These are phyloP conservation scores for Cicer judaicum DNA, from an alignment of 306 rosid genomes.

Conservation along the genomic window DNA sequence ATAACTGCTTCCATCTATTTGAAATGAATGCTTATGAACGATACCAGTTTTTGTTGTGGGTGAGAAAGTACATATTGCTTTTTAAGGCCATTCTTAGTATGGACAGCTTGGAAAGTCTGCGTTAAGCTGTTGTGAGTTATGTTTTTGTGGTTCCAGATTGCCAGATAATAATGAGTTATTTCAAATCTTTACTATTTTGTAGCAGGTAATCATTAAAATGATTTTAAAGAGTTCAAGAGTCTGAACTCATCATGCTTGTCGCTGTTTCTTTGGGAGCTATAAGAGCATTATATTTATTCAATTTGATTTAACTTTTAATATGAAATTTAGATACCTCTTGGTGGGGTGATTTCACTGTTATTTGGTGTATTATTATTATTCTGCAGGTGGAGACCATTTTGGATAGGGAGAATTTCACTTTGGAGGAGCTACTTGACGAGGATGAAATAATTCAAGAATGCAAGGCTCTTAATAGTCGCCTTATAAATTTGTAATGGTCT, in stretches of 20 bases:
- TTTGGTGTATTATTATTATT: conserved; percentile 33
- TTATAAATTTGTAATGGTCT: conserved; percentile 87
- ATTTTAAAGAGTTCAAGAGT: background rate
- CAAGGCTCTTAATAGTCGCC: conserved; percentile 96
- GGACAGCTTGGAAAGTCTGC: background rate
- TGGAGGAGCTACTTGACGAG: conserved; percentile 97
- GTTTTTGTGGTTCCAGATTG: background rate
- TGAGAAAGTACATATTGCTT: background rate
- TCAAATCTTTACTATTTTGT: no score
- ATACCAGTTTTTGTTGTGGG: conserved; percentile 1
- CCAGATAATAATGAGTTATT: background rate
- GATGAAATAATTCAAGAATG: conserved; percentile 99
- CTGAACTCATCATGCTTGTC: conserved; percentile 5
- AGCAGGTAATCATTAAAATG: no score
- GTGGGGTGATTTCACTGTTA: conserved; percentile 14
- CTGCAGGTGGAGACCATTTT: conserved; percentile 96
- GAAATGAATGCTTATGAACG: conserved; percentile 5
- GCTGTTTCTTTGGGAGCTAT: conserved; percentile 21
- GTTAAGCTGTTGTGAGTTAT: conserved; percentile 6
- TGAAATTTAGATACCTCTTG: conserved; percentile 11
- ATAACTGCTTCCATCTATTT: background rate
- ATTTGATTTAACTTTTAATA: conserved; percentile 14
- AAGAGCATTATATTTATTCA: background rate
- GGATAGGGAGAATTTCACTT: conserved; percentile 85
- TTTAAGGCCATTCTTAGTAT: conserved; percentile 4